Evolutionary conservation across 345 rosid species (phyloP).

Genomic region (Excoecaria cochinchinensis): DNA sequence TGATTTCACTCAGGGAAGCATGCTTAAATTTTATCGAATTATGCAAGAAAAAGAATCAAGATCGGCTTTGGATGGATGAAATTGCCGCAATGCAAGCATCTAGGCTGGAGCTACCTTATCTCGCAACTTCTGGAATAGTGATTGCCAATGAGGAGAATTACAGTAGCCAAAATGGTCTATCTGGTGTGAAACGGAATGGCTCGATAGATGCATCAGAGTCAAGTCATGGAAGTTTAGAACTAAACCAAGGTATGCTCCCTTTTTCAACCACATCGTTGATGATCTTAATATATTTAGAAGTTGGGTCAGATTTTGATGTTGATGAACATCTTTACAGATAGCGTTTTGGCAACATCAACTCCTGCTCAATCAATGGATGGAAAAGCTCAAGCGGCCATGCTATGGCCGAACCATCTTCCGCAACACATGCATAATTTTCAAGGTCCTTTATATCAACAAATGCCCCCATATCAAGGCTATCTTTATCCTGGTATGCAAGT

Average conservation of each 20-base stretch:
- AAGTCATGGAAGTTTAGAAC: constrained; percentile 57
- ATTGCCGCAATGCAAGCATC: constrained; percentile 92
- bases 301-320: constrained; percentile 14
- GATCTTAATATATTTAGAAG: constrained; percentile 1
- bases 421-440: constrained; percentile 81
- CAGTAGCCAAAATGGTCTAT: constrained; percentile 35
- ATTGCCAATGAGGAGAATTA: constrained; percentile 74
- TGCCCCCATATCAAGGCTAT: constrained; percentile 64
- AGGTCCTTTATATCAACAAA: constrained; percentile 59
- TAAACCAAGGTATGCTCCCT: constrained; percentile 48
- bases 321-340: constrained; percentile 35
- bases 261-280: background rate
- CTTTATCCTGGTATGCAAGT: constrained; percentile 72
- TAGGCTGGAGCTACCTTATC: constrained; percentile 66
- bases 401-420: constrained; percentile 77
- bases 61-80: constrained; percentile 90
- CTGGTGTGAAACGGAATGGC: constrained; percentile 38
- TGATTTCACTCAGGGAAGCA: constrained; percentile 65
- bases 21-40: constrained; percentile 80
- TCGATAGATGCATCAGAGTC: constrained; percentile 47
- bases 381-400: constrained; percentile 53
- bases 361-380: constrained; percentile 34
- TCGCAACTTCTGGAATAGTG: constrained; percentile 76
- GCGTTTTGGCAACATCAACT: constrained; percentile 30
- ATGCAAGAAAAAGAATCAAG: constrained; percentile 96